These are phyloP conservation scores for Trichopus zeylanicus DNA, from an alignment of 116 monocot genomes.

Conservation along the genomic window DNA sequence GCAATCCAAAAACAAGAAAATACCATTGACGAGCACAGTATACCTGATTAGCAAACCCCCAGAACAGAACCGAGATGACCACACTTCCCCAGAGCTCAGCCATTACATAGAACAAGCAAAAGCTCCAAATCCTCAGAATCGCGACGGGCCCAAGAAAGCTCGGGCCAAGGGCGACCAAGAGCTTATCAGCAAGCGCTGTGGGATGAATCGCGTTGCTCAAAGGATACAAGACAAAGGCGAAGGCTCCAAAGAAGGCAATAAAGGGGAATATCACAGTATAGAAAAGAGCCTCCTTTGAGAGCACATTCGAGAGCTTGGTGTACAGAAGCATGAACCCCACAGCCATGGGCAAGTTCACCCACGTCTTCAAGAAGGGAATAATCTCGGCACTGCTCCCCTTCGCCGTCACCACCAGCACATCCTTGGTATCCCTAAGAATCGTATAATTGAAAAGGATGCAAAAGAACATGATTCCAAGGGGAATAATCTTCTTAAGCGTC, in stretches of 20 bases:
- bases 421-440: constrained; percentile 82
- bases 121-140: constrained; percentile 89
- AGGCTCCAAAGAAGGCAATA: constrained; percentile 78
- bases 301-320: constrained; percentile 72
- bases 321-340: constrained; percentile 88
- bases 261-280: constrained; percentile 79
- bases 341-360: constrained; percentile 94
- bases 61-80: constrained; percentile 94
- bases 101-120: constrained; percentile 95
- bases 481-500: constrained; percentile 80
- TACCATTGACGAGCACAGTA: constrained; percentile 1
- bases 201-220: constrained; percentile 63
- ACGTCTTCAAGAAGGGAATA: constrained; percentile 89
- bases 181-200: constrained; percentile 63
- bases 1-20: not conserved
- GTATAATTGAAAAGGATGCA: constrained; percentile 96
- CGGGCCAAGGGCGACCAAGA: constrained; percentile 56
- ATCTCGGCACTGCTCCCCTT: constrained; percentile 94
- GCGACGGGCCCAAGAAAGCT: constrained; percentile 84
- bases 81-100: constrained; percentile 99
- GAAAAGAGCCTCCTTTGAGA: constrained; percentile 89
- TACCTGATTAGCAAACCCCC: constrained; percentile 99
- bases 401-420: constrained; percentile 83
- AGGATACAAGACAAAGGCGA: constrained; percentile 70
- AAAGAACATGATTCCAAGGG: constrained; percentile 89